A percentile compares a stretch with the other conserved stretches of the same genome.
These are phyloP conservation scores for Gentiana dahurica DNA, from an alignment of 257 asterid genomes.

Conservation along the genomic window DNA sequence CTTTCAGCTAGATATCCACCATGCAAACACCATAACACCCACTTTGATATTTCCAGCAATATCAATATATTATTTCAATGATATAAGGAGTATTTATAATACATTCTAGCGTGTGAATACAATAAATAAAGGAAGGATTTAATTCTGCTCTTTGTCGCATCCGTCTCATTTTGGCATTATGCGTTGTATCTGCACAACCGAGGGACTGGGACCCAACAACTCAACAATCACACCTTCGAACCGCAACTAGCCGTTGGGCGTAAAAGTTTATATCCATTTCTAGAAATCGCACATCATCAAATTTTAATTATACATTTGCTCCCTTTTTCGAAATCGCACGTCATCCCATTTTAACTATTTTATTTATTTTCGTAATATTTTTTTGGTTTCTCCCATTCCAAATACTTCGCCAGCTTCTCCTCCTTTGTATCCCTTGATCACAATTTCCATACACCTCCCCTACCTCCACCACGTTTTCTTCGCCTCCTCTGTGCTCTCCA, in stretches of 20 bases:
- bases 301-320: not conserved
- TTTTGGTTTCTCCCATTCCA: not conserved
- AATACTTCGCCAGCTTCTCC: constrained; percentile 6
- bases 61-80: too few relatives aligned
- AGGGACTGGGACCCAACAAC: too few relatives aligned
- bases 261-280: constrained; percentile 17
- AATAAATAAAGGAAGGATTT: too few relatives aligned
- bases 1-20: too few relatives aligned
- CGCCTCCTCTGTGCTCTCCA: not conserved
- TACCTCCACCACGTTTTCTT: constrained; percentile 4
- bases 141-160: too few relatives aligned
- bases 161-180: too few relatives aligned
- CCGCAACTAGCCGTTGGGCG: constrained; percentile 6
- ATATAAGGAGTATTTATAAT: too few relatives aligned
- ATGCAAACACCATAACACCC: too few relatives aligned
- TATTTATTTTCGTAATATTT: not conserved
- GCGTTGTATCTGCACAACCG: too few relatives aligned
- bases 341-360: not conserved
- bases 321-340: constrained; percentile 12
- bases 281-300: constrained; percentile 1
- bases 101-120: too few relatives aligned
- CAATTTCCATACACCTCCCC: not conserved
- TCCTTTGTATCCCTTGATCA: not conserved
- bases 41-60: too few relatives aligned
- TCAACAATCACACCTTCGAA: too few relatives aligned